These are phyloP conservation scores for Botrytis galanthina DNA, from an alignment of 2,329 filamentous ascomycete genomes.

Conservation along the genomic window DNA sequence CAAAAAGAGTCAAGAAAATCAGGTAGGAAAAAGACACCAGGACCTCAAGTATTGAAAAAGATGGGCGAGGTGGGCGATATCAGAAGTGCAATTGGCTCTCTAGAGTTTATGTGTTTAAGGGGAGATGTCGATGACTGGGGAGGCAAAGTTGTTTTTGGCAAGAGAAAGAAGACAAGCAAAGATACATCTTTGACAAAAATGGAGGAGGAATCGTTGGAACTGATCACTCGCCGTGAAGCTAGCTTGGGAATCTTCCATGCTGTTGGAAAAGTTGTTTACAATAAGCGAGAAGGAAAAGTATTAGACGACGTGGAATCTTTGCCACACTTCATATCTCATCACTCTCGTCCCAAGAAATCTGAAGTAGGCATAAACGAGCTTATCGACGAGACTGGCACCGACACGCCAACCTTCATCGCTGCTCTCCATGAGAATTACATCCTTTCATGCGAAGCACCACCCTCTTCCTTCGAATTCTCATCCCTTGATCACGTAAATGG, in stretches of 20 bases:
- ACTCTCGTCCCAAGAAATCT: slow-evolving; percentile 59
- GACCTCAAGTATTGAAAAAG: slow-evolving; percentile 72
- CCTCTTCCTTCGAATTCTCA: slow-evolving; percentile 51
- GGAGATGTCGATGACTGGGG: slow-evolving; percentile 76
- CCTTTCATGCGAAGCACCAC: slow-evolving; percentile 69
- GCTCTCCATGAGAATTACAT: slow-evolving; percentile 93
- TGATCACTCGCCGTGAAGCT: slow-evolving; percentile 82
- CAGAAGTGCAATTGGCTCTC: slow-evolving; percentile 82
- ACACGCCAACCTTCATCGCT: slow-evolving; percentile 84
- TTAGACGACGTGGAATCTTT: slow-evolving; percentile 52
- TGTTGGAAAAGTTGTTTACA: slow-evolving; percentile 93
- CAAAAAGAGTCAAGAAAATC: slow-evolving; percentile 82
- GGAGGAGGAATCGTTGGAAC: slow-evolving; percentile 75
- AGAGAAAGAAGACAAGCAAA: slow-evolving; percentile 39
- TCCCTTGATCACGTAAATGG: slow-evolving; percentile 76
- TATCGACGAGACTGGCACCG: slow-evolving; percentile 91
- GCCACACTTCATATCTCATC: slow-evolving; percentile 56
- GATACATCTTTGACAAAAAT: slow-evolving; percentile 60
- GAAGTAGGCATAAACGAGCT: slow-evolving; percentile 70
- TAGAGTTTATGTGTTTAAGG: slow-evolving; percentile 89
- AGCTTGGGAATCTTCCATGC: slow-evolving; percentile 95
- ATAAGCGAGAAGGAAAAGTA: slow-evolving; percentile 70
- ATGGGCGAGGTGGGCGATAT: slow-evolving; percentile 89
- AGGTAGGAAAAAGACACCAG: slow-evolving; percentile 70
- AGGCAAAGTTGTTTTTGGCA: slow-evolving; percentile 65